Conservation (phyloP, 2,329 filamentous ascomycete species). For the Paraphoma chrysanthemicola region DNA sequence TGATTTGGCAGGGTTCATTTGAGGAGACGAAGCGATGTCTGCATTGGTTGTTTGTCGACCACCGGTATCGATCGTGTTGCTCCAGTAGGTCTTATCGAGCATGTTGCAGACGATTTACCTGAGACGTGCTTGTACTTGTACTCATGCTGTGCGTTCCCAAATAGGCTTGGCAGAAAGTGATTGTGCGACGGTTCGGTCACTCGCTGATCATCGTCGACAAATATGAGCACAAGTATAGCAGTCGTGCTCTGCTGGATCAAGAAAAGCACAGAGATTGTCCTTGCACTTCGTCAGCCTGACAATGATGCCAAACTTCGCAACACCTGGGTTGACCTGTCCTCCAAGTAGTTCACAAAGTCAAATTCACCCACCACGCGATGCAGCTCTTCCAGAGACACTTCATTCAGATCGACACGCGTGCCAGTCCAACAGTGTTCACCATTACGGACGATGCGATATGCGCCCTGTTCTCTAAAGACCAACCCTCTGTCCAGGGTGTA, state of each 20-base stretch:
- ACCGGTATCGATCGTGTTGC: no score
- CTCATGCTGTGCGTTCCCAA: neutral
- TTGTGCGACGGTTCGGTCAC: slow-evolving; percentile 2
- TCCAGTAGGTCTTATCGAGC: neutral
- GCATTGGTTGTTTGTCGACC: no score
- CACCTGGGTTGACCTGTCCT: no score
- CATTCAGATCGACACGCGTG: neutral
- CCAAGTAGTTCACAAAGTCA: no score
- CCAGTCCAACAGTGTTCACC: neutral
- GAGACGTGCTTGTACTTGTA: neutral
- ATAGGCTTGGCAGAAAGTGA: neutral
- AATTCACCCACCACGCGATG: neutral
- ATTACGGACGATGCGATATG: neutral
- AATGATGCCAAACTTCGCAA: no score
- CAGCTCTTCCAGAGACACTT: neutral
- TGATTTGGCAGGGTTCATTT: no score
- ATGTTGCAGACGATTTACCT: neutral
- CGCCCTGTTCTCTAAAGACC: neutral
- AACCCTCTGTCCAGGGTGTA: neutral
- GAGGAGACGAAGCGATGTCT: no score
- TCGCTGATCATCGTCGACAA: neutral
- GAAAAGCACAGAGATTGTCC: no score
- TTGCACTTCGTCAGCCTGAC: no score
- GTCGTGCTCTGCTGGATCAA: neutral
- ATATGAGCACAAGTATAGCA: slow-evolving; percentile 3